A percentile compares a stretch with the other conserved stretches of the same genome.
Evolutionary conservation across 495 filamentous ascomycete genomes (phyloP).

Genomic region (Neurospora sp.): DNA sequence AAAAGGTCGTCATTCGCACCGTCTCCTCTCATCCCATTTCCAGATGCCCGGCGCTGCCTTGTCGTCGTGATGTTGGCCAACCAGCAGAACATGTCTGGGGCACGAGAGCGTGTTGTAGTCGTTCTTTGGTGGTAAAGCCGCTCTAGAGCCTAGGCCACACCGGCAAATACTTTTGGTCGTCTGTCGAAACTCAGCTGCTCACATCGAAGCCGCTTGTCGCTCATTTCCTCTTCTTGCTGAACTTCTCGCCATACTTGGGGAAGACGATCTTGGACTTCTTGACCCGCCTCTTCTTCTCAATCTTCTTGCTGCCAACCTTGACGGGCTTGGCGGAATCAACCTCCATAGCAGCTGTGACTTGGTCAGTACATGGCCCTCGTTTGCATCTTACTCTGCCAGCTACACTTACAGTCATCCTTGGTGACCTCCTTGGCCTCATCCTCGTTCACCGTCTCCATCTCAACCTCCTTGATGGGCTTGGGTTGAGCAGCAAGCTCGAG

Average conservation of each 20-base stretch:
- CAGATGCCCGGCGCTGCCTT: neutral
- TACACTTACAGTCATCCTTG: constrained; percentile 28
- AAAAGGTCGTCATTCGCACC: neutral
- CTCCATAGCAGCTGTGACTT: constrained; percentile 31
- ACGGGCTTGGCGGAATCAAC: constrained; percentile 30
- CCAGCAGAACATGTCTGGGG: neutral
- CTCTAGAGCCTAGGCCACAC: neutral
- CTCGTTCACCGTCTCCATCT: constrained; percentile 20
- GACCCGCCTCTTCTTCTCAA: constrained; percentile 32
- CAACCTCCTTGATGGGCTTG: constrained; percentile 36
- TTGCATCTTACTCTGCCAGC: neutral
- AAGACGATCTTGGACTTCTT: constrained; percentile 45
- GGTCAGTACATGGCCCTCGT: neutral
- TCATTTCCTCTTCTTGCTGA: constrained; percentile 34
- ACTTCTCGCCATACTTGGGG: constrained; percentile 37
- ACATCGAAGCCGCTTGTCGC: neutral
- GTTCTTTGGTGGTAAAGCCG: neutral
- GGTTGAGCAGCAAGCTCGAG: constrained; percentile 63
- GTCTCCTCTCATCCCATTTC: neutral
- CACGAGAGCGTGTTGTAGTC: neutral
- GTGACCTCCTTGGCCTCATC: constrained; percentile 11
- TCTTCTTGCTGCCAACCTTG: constrained; percentile 27
- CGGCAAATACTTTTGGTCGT: neutral
- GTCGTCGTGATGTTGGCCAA: neutral
- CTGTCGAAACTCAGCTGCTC: neutral